Base-by-base conservation (phyloP, 2,329 filamentous ascomycete genomes). In the Phialocephala sp. region DNA sequence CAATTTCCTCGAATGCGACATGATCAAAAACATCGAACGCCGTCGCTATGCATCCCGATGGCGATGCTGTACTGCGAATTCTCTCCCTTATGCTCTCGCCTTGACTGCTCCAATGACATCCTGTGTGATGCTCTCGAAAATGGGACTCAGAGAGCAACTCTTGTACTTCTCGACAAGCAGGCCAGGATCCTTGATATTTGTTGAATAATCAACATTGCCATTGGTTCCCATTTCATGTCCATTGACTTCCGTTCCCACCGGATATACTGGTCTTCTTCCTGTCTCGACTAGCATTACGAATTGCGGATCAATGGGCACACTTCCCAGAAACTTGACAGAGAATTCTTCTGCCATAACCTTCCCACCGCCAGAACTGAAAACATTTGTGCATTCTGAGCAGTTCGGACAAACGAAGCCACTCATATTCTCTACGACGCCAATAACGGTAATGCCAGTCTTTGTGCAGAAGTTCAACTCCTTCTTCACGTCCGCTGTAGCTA, bases 341-440 rank as follows among this genome's bases (percentile, higher is more conserved):
- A 97, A 95, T 72, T 98, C 93, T 57, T 87, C 81, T 8, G 94
- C 93, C 93, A 99, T 97, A 27, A 91, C 85, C 77, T 92, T 83
- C 8, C 95, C 95, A 3, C 95, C 95, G 4, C 95, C 95, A 63
- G 91, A 94, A 60, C 90, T 93, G 77, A 99, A 99, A 60, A 98
- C 87, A 79, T 98, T 92, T 60, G 92, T 97, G 79, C 94, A 96
- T 77, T 97, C 93, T 59, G 86, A 86, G 78, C 89, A 91, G 75
- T 90, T 86, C 8, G 88, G 88, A 75, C 92, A 95, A n/a, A 95
- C 91, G 73, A 92, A 96, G 2, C 92, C 92, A 71, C 89, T 90
- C 95, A 99, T 98, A 77, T 99, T 99, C 81, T 99, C 95, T 55
- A 99, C 86, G 0, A 99, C 94, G 0, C 95, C 95, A 12, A 98